Conservation (phyloP, 768 basidiomycete genomes). For the Pholiota conissans region DNA sequence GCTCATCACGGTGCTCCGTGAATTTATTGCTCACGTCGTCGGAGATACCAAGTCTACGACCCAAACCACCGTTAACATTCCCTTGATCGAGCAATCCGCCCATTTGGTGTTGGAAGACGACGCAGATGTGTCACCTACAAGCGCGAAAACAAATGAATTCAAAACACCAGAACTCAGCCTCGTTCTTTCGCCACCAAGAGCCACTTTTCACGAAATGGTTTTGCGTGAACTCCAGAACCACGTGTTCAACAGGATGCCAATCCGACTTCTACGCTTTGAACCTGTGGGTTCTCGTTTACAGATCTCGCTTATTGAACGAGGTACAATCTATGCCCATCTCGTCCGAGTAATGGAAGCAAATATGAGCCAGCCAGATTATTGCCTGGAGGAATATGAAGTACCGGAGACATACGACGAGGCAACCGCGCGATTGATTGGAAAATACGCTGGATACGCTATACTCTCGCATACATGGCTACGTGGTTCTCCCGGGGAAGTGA, state of each 20-base stretch:
- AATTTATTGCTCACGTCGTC: not conserved
- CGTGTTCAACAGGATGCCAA: not conserved
- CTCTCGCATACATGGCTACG: not conserved
- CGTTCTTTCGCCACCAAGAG: not conserved
- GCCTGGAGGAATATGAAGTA: not conserved
- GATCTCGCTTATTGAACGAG: not conserved
- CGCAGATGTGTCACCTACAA: not conserved
- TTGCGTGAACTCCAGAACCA: not conserved
- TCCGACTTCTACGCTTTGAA: not conserved
- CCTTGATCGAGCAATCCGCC: not conserved
- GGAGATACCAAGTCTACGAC: not conserved
- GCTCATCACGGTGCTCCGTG: not conserved
- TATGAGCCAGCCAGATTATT: not conserved
- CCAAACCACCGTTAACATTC: not conserved
- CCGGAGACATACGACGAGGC: not conserved
- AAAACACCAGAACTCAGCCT: not conserved
- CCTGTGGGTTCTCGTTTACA: not conserved
- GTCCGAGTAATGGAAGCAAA: not conserved
- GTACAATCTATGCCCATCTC: not conserved
- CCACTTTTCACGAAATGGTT: not conserved
- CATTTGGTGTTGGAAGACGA: not conserved
- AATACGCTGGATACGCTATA: not conserved
- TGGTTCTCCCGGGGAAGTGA: not conserved
- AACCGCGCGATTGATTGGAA: not conserved
- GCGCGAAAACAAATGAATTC: too few relatives aligned